Evolutionary conservation across 768 basidiomycete species (phyloP).

Genomic region (Leucocoprinus sp.): DNA sequence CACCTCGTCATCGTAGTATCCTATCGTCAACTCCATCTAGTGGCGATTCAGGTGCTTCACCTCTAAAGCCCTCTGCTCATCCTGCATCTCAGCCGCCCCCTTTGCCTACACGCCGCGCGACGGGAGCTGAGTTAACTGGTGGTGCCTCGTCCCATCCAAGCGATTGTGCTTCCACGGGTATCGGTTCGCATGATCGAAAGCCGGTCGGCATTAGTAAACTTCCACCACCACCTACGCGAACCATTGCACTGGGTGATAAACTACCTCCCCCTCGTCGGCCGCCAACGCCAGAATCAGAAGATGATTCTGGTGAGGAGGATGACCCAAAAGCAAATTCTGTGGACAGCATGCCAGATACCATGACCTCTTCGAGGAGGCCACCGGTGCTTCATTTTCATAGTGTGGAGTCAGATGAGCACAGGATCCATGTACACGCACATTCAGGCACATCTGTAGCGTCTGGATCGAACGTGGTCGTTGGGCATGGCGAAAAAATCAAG

Average conservation of each 20-base stretch:
- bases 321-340: constrained; percentile 34
- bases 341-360: constrained; percentile 61
- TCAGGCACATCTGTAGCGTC: constrained; percentile 47
- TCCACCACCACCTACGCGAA: constrained; percentile 71
- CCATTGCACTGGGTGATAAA: constrained; percentile 60
- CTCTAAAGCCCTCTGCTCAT: constrained; percentile 10
- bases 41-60: constrained; percentile 11
- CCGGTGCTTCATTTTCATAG: constrained; percentile 31
- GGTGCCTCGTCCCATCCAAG: constrained; percentile 20
- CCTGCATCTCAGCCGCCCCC: constrained; percentile 32
- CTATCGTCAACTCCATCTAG: constrained; percentile 14
- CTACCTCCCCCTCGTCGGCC: constrained; percentile 54
- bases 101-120: constrained; percentile 35
- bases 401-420: constrained; percentile 34
- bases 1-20: constrained; percentile 18
- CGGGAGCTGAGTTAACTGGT: constrained; percentile 16
- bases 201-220: constrained; percentile 33
- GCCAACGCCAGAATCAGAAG: constrained; percentile 33
- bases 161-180: not conserved
- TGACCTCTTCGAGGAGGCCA: constrained; percentile 52
- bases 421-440: constrained; percentile 54
- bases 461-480: constrained; percentile 52
- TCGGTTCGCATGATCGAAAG: constrained; percentile 27
- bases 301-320: constrained; percentile 58
- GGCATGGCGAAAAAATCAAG: constrained; percentile 48